Evolutionary conservation across 129 eudicot genomes (phyloP).

Genomic region (Daucus carota): DH1_v3.0 NC_030382.2:45986501-45987000

Average conservation of each 20-base stretch:
- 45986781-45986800: conserved; percentile 51
- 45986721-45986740: conserved; percentile 45
- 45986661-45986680: conserved; percentile 42
- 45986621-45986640: conserved; percentile 49
- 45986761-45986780: conserved; percentile 39
- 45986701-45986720: conserved; percentile 48
- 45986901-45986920: conserved; percentile 34
- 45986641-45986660: conserved; percentile 53
- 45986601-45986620: conserved; percentile 43
- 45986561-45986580: conserved; percentile 50
- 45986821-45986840: conserved; percentile 59
- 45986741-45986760: conserved; percentile 48
- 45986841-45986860: conserved; percentile 50
- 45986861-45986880: conserved; percentile 64
- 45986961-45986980: conserved; percentile 31
- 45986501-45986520: conserved; percentile 62
- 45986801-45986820: conserved; percentile 64
- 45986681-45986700: conserved; percentile 52
- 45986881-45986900: conserved; percentile 40
- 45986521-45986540: conserved; percentile 62
- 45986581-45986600: conserved; percentile 53
- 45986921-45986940: conserved; percentile 33
- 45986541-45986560: conserved; percentile 50
- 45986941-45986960: conserved; percentile 42
- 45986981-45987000: conserved; percentile 9